A percentile compares a stretch with the other conserved stretches of the same genome.
phyloP scores from a whole-genome alignment of 805 yeast genomes.

The Isabelozyma heimii region DNA sequence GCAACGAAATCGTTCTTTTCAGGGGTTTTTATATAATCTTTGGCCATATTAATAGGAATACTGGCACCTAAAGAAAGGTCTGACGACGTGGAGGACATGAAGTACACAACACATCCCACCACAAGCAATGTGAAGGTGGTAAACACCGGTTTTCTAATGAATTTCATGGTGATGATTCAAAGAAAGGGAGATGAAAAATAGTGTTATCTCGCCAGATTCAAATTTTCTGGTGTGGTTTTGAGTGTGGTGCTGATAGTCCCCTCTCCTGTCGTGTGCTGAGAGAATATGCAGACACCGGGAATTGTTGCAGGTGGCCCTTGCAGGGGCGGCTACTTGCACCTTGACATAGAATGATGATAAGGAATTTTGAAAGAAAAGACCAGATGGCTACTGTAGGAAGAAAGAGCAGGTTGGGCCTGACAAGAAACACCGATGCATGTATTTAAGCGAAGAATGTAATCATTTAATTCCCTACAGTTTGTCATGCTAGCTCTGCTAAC shows the following conservation, averaged over 20 bases:
- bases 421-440: no score
- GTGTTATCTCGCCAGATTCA: neutral
- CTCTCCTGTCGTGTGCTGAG: no score
- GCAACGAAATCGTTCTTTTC: neutral
- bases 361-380: no score
- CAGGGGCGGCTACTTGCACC: no score
- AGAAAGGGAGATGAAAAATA: neutral
- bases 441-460: no score
- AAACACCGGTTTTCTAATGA: slow-evolving; percentile 23
- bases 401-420: no score
- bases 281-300: no score
- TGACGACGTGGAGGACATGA: slow-evolving; percentile 17
- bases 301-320: no score
- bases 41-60: slow-evolving; percentile 18
- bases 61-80: slow-evolving; percentile 17
- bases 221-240: neutral
- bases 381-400: no score
- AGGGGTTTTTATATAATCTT: neutral
- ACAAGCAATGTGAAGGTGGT: slow-evolving; percentile 20
- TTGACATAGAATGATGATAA: no score
- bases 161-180: slow-evolving; percentile 14
- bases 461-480: no score
- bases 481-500: no score
- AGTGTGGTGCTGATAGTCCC: neutral
- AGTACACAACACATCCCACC: slow-evolving; percentile 25